phyloP scores from a whole-genome alignment of 2,329 filamentous ascomycete genomes.

The Talaromyces albobiverticillius region DNA sequence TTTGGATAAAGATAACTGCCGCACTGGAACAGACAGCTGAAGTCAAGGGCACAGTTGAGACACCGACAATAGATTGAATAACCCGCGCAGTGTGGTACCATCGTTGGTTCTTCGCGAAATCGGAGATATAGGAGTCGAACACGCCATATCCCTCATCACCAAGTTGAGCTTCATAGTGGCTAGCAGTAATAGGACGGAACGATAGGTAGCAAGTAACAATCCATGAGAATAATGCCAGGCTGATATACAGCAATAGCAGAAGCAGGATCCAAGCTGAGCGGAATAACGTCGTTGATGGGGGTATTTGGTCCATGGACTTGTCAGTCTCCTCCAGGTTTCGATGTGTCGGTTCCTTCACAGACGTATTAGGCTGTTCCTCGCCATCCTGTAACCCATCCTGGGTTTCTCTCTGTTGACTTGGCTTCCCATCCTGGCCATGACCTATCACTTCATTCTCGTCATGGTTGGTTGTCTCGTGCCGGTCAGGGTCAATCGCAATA shows the following conservation, averaged over 20 bases:
- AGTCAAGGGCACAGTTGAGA: slow-evolving; percentile 22
- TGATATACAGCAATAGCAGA: background rate
- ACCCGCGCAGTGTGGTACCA: slow-evolving; percentile 20
- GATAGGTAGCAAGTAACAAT: slow-evolving; percentile 4
- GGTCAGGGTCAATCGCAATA: background rate
- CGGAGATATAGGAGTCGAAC: background rate
- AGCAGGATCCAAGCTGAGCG: background rate
- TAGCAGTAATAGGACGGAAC: slow-evolving; percentile 6
- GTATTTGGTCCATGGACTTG: background rate
- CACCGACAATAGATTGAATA: slow-evolving; percentile 19
- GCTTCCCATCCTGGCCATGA: background rate
- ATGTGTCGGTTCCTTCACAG: too few relatives aligned
- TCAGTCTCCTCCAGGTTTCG: background rate
- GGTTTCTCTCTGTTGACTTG: background rate
- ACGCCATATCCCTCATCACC: too few relatives aligned
- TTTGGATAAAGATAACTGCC: slow-evolving; percentile 23
- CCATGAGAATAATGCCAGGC: slow-evolving; percentile 9
- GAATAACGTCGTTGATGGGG: background rate
- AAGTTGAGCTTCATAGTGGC: slow-evolving; percentile 14
- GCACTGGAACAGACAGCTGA: slow-evolving; percentile 24
- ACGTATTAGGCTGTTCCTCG: too few relatives aligned
- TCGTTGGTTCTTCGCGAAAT: slow-evolving; percentile 14
- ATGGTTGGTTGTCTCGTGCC: background rate
- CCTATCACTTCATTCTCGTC: background rate
- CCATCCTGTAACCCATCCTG: background rate